phyloP scores from a whole-genome alignment of 1,284 basidiomycete species.

The Apiotrichum brassicae region DNA sequence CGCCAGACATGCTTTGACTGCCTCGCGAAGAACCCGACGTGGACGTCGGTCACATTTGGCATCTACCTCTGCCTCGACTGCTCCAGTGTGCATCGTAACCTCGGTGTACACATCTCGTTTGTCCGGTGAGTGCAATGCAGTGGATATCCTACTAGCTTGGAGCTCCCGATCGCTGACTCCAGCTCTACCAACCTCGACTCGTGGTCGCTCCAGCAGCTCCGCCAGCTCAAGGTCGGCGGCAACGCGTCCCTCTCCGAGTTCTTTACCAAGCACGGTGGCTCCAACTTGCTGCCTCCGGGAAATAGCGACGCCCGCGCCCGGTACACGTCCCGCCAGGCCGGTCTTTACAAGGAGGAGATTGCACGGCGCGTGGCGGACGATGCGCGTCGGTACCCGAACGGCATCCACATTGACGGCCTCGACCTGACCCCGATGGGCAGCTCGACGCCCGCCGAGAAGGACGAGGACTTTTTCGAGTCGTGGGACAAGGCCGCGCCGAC shows the following conservation, averaged over 20 bases:
- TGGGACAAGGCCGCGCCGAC: constrained; percentile 69
- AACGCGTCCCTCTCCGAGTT: constrained; percentile 86
- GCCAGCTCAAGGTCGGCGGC: constrained; percentile 94
- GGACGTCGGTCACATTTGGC: constrained; percentile 93
- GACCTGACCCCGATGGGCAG: constrained; percentile 49
- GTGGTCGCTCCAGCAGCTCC: constrained; percentile 86
- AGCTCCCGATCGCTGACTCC: constrained; percentile 13
- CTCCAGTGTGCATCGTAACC: constrained; percentile 89
- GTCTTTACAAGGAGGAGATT: constrained; percentile 89
- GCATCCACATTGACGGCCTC: constrained; percentile 72
- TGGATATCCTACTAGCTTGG: background rate
- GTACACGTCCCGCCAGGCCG: constrained; percentile 75
- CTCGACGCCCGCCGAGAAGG: constrained; percentile 49
- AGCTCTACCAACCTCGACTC: constrained; percentile 95
- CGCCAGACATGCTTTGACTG: constrained; percentile 91
- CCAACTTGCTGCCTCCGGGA: constrained; percentile 55
- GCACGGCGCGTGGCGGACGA: constrained; percentile 77
- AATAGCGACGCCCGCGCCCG: constrained; percentile 81
- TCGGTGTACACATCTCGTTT: constrained; percentile 98
- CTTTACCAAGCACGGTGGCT: constrained; percentile 78
- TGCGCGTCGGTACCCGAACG: constrained; percentile 62
- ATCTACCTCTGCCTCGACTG: constrained; percentile 98
- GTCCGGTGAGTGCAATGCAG: constrained; percentile 62
- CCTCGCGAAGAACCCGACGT: constrained; percentile 91
- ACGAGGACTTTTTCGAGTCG: constrained; percentile 91